A percentile compares a stretch with the other conserved stretches of the same genome.
Conservation (phyloP, 805 yeast genomes). For the Candida fluviatilis region DNA sequence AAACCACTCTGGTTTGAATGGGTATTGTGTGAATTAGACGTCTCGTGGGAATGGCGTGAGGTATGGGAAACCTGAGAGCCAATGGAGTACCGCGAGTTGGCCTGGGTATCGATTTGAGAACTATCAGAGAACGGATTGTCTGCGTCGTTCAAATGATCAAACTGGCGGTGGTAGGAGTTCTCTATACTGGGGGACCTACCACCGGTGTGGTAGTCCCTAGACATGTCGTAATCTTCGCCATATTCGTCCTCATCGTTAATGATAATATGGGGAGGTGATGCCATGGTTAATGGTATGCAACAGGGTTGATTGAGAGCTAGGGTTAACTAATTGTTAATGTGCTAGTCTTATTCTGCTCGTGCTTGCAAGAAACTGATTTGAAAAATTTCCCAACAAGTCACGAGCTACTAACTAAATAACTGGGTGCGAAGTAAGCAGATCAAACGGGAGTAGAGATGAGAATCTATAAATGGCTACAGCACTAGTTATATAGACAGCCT, state of each 20-base stretch:
- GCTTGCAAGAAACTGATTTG: too few relatives aligned
- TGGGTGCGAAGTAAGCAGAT: too few relatives aligned
- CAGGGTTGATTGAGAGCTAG: not conserved
- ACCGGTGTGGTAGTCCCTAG: not conserved
- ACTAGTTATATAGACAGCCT: too few relatives aligned
- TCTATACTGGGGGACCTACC: conserved; percentile 6
- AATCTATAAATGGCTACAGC: too few relatives aligned
- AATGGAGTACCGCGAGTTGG: too few relatives aligned
- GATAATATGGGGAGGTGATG: not conserved
- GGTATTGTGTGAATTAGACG: not conserved
- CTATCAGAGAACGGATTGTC: not conserved
- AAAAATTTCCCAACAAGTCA: too few relatives aligned
- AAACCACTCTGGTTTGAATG: not conserved
- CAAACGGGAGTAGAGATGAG: too few relatives aligned
- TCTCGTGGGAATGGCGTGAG: not conserved
- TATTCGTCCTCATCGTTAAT: not conserved
- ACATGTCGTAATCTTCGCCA: not conserved
- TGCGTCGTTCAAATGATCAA: conserved; percentile 1
- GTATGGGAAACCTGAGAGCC: too few relatives aligned
- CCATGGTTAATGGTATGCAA: not conserved
- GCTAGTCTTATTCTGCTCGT: too few relatives aligned
- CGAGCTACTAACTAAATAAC: too few relatives aligned
- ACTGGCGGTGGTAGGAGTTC: conserved; percentile 1
- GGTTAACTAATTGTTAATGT: too few relatives aligned
- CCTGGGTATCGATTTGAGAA: not conserved